Conservation (phyloP, 1,284 basidiomycete genomes). For the Fomes fomentarius region DNA sequence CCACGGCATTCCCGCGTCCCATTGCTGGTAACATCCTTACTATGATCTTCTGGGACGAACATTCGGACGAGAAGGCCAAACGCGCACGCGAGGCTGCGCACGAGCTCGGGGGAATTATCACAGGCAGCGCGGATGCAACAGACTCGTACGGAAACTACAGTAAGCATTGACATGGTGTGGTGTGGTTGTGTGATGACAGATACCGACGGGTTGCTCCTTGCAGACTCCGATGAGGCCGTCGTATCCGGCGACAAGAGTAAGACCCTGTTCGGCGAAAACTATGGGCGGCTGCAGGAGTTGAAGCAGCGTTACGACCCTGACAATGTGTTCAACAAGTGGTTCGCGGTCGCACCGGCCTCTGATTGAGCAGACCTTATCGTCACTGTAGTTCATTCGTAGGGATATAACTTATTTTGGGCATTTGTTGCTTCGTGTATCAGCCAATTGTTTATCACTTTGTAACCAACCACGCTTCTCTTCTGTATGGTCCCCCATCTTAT, state of each 20-base stretch:
- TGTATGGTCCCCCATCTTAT: too few species aligned
- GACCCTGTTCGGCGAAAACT: conserved; percentile 47
- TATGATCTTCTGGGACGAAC: conserved; percentile 40
- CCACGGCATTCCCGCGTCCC: conserved; percentile 44
- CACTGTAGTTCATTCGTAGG: too few species aligned
- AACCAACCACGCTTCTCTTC: too few species aligned
- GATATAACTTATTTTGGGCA: too few species aligned
- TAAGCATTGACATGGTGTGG: conserved; percentile 2
- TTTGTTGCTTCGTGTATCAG: too few species aligned
- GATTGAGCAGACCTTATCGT: too few species aligned
- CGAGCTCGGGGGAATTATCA: conserved; percentile 25
- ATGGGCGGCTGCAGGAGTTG: conserved; percentile 48
- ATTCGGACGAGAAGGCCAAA: conserved; percentile 31
- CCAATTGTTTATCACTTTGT: too few species aligned
- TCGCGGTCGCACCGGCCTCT: conserved; percentile 39
- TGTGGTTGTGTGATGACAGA: conserved; percentile 5
- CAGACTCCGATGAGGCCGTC: conserved; percentile 1
- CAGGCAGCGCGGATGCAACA: background rate
- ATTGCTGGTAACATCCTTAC: conserved; percentile 35
- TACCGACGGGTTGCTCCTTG: conserved; percentile 12
- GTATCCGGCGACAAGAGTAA: conserved; percentile 34
- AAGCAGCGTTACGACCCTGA: conserved; percentile 58
- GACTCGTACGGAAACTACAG: conserved; percentile 36
- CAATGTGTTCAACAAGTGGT: conserved; percentile 58
- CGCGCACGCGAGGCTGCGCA: conserved; percentile 29